Evolutionary conservation across 257 asterid species (phyloP).

Genomic region (Osmanthus fragrans): DNA sequence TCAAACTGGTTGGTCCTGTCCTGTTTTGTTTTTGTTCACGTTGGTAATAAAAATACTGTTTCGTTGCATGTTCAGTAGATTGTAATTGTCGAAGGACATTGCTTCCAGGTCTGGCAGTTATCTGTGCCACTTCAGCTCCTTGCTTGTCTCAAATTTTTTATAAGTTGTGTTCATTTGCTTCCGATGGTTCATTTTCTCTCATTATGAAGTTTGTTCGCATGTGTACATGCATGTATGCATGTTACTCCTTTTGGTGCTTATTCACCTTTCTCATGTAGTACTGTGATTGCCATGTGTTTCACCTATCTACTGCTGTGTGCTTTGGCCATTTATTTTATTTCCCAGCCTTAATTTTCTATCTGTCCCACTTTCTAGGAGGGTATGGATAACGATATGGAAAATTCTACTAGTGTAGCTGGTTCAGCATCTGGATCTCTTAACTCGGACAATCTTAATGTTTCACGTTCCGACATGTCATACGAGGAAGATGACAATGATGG

Average conservation of each 20-base stretch:
- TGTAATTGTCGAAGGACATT: neutral
- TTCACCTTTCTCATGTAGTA: neutral
- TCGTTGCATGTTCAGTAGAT: neutral
- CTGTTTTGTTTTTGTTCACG: too few species aligned
- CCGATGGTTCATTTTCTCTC: neutral
- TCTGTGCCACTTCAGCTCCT: neutral
- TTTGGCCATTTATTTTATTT: neutral
- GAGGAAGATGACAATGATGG: conserved; percentile 42
- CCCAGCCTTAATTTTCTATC: neutral
- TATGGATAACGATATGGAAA: conserved; percentile 30
- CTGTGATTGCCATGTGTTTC: neutral
- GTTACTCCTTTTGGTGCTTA: neutral
- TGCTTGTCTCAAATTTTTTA: neutral
- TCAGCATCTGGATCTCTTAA: conserved; percentile 35
- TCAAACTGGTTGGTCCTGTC: neutral
- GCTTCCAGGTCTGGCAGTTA: neutral
- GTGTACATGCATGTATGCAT: neutral
- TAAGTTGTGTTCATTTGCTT: neutral
- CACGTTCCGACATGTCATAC: conserved; percentile 36
- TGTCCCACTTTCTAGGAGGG: conserved; percentile 31
- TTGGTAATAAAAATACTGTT: neutral
- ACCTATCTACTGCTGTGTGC: neutral
- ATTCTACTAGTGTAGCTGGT: conserved; percentile 27
- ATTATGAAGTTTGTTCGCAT: neutral
- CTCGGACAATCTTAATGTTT: conserved; percentile 31